Base-by-base conservation (phyloP, 768 basidiomycete species). In the Phlebiopsis flavidoalba region DNA sequence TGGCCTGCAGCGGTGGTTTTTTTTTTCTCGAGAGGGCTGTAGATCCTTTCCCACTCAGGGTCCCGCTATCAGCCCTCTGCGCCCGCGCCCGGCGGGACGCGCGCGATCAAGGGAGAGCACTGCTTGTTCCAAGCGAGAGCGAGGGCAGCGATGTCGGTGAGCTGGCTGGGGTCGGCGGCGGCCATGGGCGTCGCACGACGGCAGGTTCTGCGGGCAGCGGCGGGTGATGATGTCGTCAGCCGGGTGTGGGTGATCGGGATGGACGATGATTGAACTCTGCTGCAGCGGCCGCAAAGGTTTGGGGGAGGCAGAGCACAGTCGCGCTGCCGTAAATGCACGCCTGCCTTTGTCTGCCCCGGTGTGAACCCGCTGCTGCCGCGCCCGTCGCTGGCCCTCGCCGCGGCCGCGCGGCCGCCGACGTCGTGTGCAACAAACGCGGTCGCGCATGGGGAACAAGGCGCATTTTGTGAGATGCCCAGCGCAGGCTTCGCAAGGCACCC, bases 301-400 rank as follows among this genome's bases (percentile, higher is more conserved):
- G 49, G 58, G 58, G 58, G 58, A 33, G 48, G n/a, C 26, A 36
- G 8, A n/a, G n/a, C n/a, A n/a, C n/a, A n/a, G n/a, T n/a, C n/a
- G n/a, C n/a, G n/a, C 26, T 31, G 26, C 19, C 19, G 37, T 19
- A n/a, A n/a, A 37, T 22, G 55, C 35, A 45, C 55, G 58, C 58
- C 22, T 14, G 26, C 45, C 57, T 48, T 59, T 53, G 58, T 59
- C 51, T 59, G 51, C 52, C 48, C 58, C 58, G 58, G 58, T 59
- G 58, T 33, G 57, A 58, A 58, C 17, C 17, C 8, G 35, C 15
- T 19, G 46, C 57, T 22, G 40, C 40, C 3, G 40, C 40, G 40
- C n/a, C n/a, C n/a, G n/a, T n/a, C n/a, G n/a, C n/a, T n/a, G n/a
- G n/a, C n/a, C n/a, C n/a, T n/a, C n/a, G n/a, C n/a, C n/a, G 40